Conservation (phyloP, 2,329 filamentous ascomycete species). For the Xylariaceae sp. region DNA sequence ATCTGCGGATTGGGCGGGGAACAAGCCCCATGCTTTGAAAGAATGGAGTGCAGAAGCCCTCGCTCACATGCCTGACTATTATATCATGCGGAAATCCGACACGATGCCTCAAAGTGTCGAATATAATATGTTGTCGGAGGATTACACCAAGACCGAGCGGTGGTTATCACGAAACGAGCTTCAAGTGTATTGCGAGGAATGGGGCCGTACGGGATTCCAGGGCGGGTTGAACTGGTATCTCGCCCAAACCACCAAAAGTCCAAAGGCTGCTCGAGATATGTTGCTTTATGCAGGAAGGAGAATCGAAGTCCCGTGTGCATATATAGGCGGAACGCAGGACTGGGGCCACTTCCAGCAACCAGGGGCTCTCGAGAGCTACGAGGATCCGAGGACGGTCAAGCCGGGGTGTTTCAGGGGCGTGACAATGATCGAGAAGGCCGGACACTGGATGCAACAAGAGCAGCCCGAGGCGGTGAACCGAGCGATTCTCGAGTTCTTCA, state of each 20-base stretch:
- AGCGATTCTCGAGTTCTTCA: conserved; percentile 26
- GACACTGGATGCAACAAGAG: conserved; percentile 68
- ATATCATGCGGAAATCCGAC: conserved; percentile 55
- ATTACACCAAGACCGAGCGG: conserved; percentile 35
- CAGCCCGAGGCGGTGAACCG: conserved; percentile 46
- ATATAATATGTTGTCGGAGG: conserved; percentile 49
- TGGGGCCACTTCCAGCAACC: conserved; percentile 67
- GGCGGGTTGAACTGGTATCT: conserved; percentile 65
- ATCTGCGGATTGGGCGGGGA: conserved; percentile 54
- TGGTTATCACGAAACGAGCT: conserved; percentile 59
- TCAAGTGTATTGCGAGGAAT: conserved; percentile 56
- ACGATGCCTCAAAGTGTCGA: conserved; percentile 57
- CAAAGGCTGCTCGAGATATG: conserved; percentile 43
- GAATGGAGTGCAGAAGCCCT: conserved; percentile 54
- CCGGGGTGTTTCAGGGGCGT: conserved; percentile 45
- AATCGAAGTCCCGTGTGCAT: conserved; percentile 56
- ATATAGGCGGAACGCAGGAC: conserved; percentile 57
- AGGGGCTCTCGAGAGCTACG: conserved; percentile 50
- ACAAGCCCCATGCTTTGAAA: conserved; percentile 48
- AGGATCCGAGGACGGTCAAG: conserved; percentile 46
- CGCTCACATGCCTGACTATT: conserved; percentile 59
- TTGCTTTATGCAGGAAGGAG: conserved; percentile 55
- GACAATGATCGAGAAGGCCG: conserved; percentile 53
- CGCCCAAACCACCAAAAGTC: conserved; percentile 47
- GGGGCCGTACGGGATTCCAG: conserved; percentile 57